phyloP scores from a whole-genome alignment of 176 grass and related monocot species.

The Oryza meridionalis region DNA sequence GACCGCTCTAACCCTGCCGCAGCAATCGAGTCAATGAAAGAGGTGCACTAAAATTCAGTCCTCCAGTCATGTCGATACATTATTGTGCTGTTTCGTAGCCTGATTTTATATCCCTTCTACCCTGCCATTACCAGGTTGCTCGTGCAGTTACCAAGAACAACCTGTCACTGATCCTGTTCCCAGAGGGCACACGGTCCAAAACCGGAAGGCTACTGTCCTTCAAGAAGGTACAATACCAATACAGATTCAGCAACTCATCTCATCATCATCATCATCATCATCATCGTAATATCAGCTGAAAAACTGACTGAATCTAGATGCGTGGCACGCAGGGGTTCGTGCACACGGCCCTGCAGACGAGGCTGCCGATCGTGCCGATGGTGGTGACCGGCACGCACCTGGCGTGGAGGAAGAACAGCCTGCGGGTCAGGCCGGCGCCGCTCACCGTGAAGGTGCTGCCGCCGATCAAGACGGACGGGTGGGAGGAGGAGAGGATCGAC shows the following conservation, averaged over 20 bases:
- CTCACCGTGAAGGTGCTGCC: conserved; percentile 56
- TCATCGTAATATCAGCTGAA: not conserved
- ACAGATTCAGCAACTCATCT: not conserved
- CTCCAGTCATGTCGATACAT: not conserved
- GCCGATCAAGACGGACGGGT: conserved; percentile 46
- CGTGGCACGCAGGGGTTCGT: conserved; percentile 46
- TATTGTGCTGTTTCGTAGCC: not conserved
- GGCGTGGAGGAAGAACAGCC: conserved; percentile 59
- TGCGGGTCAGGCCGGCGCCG: conserved; percentile 46
- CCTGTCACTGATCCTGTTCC: conserved; percentile 57
- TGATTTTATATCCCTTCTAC: not conserved
- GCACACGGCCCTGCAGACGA: conserved; percentile 55
- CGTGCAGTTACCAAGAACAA: conserved; percentile 45
- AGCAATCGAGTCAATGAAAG: conserved; percentile 57
- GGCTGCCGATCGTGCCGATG: conserved; percentile 55
- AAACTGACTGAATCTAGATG: not conserved
- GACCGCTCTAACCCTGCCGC: conserved; percentile 57
- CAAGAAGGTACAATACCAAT: conserved; percentile 43
- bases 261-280: too few relatives aligned
- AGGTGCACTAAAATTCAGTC: conserved; percentile 11
- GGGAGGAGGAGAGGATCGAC: conserved; percentile 40
- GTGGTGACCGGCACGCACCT: conserved; percentile 51
- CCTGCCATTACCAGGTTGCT: not conserved
- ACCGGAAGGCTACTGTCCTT: conserved; percentile 57
- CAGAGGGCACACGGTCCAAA: conserved; percentile 57